Evolutionary conservation across 148 eudicot species (phyloP).

Genomic region (Nepenthes mirabilis): DNA sequence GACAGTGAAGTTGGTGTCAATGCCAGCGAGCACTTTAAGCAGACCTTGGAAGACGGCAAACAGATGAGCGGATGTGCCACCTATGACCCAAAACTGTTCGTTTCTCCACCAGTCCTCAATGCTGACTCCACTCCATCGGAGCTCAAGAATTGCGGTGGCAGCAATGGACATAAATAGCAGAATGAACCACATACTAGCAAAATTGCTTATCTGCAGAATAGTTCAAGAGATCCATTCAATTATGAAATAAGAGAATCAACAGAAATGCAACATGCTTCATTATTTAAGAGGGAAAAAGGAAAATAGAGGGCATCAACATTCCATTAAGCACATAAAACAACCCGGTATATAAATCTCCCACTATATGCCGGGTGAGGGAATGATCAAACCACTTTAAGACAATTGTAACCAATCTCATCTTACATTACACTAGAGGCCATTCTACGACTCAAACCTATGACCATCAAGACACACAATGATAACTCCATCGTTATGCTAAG

Average conservation of each 20-base stretch:
- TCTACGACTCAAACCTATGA: no score
- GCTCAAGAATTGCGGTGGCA: constrained; percentile 59
- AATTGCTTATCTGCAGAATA: constrained; percentile 61
- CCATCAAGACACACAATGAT: no score
- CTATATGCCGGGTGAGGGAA: no score
- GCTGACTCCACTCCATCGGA: constrained; percentile 71
- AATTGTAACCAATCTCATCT: no score
- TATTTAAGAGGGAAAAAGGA: no score
- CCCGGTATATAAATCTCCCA: no score
- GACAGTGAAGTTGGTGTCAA: constrained; percentile 82
- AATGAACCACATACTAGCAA: constrained; percentile 62
- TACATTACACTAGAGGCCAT: no score
- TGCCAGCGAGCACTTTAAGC: constrained; percentile 65
- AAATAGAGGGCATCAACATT: no score
- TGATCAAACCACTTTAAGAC: no score
- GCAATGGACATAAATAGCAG: constrained; percentile 66
- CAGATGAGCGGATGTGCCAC: constrained; percentile 80
- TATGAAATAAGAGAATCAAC: not conserved
- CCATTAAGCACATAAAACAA: no score
- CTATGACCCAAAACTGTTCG: constrained; percentile 90
- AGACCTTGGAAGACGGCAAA: constrained; percentile 87
- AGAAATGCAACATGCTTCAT: not conserved
- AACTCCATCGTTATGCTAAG: no score
- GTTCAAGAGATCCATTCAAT: not conserved
- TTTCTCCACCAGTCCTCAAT: constrained; percentile 92